A percentile compares a stretch with the other conserved stretches of the same genome.
These are phyloP conservation scores for Agastache rugosa DNA, from an alignment of 257 asterid genomes.

Conservation along the genomic window DNA sequence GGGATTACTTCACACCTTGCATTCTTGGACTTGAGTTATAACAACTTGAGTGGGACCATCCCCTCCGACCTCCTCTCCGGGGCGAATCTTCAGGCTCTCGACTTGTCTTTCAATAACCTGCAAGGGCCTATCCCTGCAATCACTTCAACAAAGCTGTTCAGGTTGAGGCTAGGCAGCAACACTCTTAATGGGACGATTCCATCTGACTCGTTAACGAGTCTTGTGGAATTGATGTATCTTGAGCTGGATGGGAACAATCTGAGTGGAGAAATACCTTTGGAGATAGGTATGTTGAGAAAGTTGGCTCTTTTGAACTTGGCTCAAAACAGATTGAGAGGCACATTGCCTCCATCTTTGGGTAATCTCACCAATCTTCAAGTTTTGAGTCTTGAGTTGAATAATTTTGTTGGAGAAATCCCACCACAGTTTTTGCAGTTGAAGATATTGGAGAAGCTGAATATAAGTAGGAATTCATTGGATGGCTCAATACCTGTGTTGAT, in stretches of 20 bases:
- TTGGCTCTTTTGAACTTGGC: constrained; percentile 71
- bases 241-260: constrained; percentile 64
- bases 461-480: constrained; percentile 57
- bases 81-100: constrained; percentile 56
- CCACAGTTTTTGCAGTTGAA: constrained; percentile 41
- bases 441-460: constrained; percentile 58
- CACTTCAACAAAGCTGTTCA: constrained; percentile 47
- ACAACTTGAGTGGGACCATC: constrained; percentile 55
- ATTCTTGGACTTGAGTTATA: constrained; percentile 72
- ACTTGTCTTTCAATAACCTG: constrained; percentile 59
- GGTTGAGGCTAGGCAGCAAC: constrained; percentile 80
- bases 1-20: constrained; percentile 51
- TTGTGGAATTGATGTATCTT: constrained; percentile 53
- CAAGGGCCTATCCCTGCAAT: constrained; percentile 59
- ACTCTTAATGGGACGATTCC: constrained; percentile 55
- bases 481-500: constrained; percentile 63
- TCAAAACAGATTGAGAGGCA: constrained; percentile 56
- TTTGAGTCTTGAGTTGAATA: constrained; percentile 61
- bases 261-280: constrained; percentile 64
- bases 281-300: constrained; percentile 52
- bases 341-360: constrained; percentile 53
- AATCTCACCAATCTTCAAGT: constrained; percentile 62
- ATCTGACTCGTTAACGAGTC: constrained; percentile 42
- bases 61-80: constrained; percentile 57
- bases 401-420: constrained; percentile 64